Evolutionary conservation across 305 asterid genomes (phyloP).

Genomic region (Monarda citriodora): DNA sequence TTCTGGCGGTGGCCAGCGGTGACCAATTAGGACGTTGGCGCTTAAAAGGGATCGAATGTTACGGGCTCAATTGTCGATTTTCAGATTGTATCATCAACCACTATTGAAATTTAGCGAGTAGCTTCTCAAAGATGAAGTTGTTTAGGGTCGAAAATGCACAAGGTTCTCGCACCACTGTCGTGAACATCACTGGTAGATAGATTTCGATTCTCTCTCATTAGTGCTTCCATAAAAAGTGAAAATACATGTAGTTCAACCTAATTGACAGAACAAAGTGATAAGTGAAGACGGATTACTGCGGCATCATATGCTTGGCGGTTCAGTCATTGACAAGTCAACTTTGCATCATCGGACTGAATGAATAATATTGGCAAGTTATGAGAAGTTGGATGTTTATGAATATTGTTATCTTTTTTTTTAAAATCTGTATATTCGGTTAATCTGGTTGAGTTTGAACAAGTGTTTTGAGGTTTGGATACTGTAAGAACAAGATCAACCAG

Average conservation of each 20-base stretch:
- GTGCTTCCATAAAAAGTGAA: constrained; percentile 75
- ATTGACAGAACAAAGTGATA: constrained; percentile 6
- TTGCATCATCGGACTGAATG: constrained; percentile 86
- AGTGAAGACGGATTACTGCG: constrained; percentile 28
- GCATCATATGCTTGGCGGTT: constrained; percentile 89
- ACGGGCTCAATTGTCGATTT: too few relatives aligned
- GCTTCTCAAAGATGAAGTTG: constrained; percentile 84
- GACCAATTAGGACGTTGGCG: too few relatives aligned
- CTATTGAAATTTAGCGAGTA: constrained; percentile 27
- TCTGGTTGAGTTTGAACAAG: too few relatives aligned
- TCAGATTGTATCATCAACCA: constrained; percentile 8
- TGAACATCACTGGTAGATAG: constrained; percentile 77
- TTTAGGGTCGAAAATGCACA: constrained; percentile 63
- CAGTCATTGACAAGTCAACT: constrained; percentile 74
- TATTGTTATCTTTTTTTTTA: constrained; percentile 24
- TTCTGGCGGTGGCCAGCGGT: too few relatives aligned
- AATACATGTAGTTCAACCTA: background rate
- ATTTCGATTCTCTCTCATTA: constrained; percentile 60
- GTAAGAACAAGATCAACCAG: too few relatives aligned
- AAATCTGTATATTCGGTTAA: too few relatives aligned
- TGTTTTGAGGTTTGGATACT: too few relatives aligned
- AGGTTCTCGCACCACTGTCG: constrained; percentile 85
- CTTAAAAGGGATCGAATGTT: too few relatives aligned
- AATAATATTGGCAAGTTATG: constrained; percentile 76
- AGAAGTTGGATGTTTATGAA: too few relatives aligned